phyloP scores from a whole-genome alignment of 2,329 filamentous ascomycete species.

The Zymoseptoria tritici region DNA sequence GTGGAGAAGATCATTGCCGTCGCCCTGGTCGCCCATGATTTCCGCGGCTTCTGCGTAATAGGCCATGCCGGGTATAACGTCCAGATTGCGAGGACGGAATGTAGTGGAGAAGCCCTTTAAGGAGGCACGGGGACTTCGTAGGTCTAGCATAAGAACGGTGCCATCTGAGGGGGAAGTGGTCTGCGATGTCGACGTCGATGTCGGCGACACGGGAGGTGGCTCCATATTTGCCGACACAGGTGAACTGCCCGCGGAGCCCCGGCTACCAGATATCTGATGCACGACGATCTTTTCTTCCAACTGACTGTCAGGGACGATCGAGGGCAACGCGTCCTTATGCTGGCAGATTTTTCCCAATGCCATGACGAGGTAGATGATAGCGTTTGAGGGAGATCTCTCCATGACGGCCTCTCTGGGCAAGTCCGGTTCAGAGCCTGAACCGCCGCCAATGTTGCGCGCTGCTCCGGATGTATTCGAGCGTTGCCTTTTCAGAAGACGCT shows the following conservation, averaged over 20 bases:
- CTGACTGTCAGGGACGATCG: conserved; percentile 44
- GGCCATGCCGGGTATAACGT: conserved; percentile 79
- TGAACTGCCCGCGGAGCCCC: too few relatives aligned
- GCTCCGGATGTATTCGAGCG: conserved; percentile 33
- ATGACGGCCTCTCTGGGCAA: too few relatives aligned
- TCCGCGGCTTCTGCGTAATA: conserved; percentile 84
- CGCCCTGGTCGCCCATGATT: conserved; percentile 74
- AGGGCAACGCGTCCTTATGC: conserved; percentile 44
- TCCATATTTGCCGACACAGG: too few relatives aligned
- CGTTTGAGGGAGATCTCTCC: conserved; percentile 74
- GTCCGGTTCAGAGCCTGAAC: too few relatives aligned
- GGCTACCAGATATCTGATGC: too few relatives aligned
- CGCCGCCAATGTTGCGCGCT: too few relatives aligned
- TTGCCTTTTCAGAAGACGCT: conserved; percentile 28
- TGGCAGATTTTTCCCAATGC: conserved; percentile 81
- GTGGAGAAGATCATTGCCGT: conserved; percentile 71
- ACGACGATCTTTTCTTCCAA: too few relatives aligned
- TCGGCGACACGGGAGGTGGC: too few relatives aligned
- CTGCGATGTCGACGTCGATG: too few relatives aligned
- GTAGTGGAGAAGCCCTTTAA: conserved; percentile 23
- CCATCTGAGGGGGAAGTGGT: too few relatives aligned
- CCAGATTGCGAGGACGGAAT: conserved; percentile 42
- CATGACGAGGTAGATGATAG: conserved; percentile 72
- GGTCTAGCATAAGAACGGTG: conserved; percentile 30
- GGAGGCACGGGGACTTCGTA: conserved; percentile 15